phyloP scores from a whole-genome alignment of 2,329 filamentous ascomycete genomes.

The Colletotrichum euphorbiae region DNA sequence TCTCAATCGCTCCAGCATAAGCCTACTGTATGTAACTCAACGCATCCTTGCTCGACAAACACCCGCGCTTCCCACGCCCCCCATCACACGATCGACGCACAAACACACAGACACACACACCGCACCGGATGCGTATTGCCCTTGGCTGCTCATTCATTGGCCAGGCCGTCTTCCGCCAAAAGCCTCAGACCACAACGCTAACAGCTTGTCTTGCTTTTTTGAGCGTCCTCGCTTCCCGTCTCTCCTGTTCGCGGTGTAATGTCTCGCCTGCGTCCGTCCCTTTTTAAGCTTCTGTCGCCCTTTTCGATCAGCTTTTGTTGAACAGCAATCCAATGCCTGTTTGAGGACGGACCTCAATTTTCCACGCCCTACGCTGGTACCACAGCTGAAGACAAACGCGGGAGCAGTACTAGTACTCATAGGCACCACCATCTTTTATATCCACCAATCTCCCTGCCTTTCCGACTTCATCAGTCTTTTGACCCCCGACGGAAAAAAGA shows the following conservation, averaged over 20 bases:
- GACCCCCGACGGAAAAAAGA: background rate
- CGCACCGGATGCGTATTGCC: conserved; percentile 28
- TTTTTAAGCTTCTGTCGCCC: conserved; percentile 40
- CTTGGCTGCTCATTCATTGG: conserved; percentile 25
- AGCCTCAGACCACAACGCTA: conserved; percentile 37
- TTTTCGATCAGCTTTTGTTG: no score
- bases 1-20: conserved; percentile 14
- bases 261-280: conserved; percentile 38
- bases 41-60: conserved; percentile 26
- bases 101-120: conserved; percentile 38
- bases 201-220: conserved; percentile 34
- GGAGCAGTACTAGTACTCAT: conserved; percentile 1
- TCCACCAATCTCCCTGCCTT: background rate
- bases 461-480: background rate
- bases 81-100: conserved; percentile 38
- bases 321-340: conserved; percentile 28
- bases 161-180: conserved; percentile 28
- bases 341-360: conserved; percentile 27
- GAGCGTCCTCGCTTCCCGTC: conserved; percentile 27
- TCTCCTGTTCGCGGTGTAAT: conserved; percentile 36
- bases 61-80: conserved; percentile 32
- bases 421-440: conserved; percentile 21
- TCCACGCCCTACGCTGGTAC: conserved; percentile 15
- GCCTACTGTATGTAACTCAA: conserved; percentile 26
- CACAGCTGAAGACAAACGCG: conserved; percentile 21